Evolutionary conservation across 176 grass and related monocot genomes (phyloP).

Genomic region (Bonia amplexicaulis): DNA sequence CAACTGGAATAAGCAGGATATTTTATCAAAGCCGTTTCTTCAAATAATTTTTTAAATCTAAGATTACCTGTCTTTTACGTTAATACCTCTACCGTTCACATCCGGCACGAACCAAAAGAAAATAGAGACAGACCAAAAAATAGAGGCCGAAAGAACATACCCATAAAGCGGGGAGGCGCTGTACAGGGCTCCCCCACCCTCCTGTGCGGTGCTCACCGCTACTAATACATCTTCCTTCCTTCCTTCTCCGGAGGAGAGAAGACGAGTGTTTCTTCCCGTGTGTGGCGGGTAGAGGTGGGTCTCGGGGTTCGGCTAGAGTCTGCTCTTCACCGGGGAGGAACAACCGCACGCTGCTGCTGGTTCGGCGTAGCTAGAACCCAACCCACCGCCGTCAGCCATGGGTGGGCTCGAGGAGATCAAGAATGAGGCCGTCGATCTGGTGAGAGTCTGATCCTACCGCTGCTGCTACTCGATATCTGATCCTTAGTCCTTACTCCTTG

Average conservation of each 20-base stretch:
- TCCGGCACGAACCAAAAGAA: too few species aligned
- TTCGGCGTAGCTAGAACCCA: not conserved
- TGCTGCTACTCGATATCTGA: not conserved
- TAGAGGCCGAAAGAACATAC: too few species aligned
- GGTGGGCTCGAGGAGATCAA: constrained; percentile 73
- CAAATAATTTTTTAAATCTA: too few species aligned
- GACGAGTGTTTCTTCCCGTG: not conserved
- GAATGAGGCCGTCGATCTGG: constrained; percentile 94
- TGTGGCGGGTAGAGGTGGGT: not conserved
- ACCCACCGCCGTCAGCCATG: constrained; percentile 37
- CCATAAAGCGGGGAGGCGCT: not conserved
- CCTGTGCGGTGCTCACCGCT: not conserved
- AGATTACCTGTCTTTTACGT: too few species aligned
- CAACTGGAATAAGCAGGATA: too few species aligned
- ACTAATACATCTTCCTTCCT: not conserved
- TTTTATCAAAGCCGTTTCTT: too few species aligned
- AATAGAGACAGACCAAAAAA: too few species aligned
- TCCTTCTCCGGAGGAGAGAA: not conserved
- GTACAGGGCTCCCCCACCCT: constrained; percentile 1
- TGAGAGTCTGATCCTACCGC: constrained; percentile 15
- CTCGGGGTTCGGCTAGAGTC: not conserved
- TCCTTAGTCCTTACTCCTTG: not conserved
- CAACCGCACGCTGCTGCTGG: constrained; percentile 6
- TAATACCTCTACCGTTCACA: too few species aligned
- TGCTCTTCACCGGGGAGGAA: not conserved